Conservation (phyloP, 106 monocot genomes). For the Phalaenopsis aphrodite region DNA sequence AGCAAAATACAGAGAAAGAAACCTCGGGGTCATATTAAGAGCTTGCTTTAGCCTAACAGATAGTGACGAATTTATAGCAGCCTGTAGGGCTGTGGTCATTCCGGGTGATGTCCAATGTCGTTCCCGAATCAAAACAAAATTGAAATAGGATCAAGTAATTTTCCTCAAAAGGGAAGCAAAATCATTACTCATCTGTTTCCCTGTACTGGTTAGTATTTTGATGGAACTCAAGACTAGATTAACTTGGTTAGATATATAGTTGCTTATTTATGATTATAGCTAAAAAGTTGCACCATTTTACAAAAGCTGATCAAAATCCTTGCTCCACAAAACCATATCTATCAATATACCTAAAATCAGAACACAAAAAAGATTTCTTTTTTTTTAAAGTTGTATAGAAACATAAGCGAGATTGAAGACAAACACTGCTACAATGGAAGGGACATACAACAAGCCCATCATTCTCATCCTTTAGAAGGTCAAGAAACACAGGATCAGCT, state of each 20-base stretch:
- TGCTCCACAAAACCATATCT: neutral
- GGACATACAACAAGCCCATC: conserved; percentile 85
- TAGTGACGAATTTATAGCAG: conserved; percentile 47
- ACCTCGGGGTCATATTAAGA: conserved; percentile 63
- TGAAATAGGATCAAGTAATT: neutral
- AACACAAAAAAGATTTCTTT: neutral
- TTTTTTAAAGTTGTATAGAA: neutral
- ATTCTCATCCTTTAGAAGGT: conserved; percentile 96
- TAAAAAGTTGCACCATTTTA: neutral
- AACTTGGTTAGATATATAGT: neutral
- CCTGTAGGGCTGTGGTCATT: conserved; percentile 52
- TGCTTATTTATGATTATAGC: neutral
- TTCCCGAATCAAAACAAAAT: conserved; percentile 39
- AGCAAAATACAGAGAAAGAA: conserved; percentile 66
- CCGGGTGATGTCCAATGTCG: conserved; percentile 74
- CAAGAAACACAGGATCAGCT: conserved; percentile 85
- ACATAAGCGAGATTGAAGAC: neutral
- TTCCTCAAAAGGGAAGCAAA: neutral
- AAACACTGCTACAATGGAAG: neutral
- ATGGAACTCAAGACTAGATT: neutral
- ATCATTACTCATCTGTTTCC: neutral
- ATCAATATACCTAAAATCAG: conserved; percentile 1
- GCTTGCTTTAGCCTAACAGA: conserved; percentile 71
- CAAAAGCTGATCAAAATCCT: neutral
- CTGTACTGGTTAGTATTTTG: neutral